A percentile compares a stretch with the other conserved stretches of the same genome.
phyloP scores from a whole-genome alignment of 2,329 filamentous ascomycete species.

The Cladophialophora chaetospira region DNA sequence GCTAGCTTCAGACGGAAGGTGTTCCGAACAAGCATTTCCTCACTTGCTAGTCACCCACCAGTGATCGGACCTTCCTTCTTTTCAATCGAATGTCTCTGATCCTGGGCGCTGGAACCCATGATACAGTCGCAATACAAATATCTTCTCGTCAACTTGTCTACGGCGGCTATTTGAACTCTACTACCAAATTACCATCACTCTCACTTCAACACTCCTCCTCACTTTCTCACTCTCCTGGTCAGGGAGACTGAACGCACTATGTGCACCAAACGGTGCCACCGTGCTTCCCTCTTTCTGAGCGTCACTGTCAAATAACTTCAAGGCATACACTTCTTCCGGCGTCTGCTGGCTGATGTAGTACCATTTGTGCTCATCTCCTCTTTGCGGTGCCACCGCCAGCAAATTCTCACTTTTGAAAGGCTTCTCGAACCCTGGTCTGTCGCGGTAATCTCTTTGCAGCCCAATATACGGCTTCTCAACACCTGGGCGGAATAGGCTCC shows the following conservation, averaged over 20 bases:
- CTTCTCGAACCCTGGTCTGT: conserved; percentile 13
- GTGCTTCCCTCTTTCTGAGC: not conserved
- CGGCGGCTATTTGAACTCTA: too few relatives aligned
- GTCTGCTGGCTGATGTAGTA: conserved; percentile 16
- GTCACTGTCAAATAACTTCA: conserved; percentile 23
- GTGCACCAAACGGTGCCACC: conserved; percentile 11
- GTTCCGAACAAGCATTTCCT: not conserved
- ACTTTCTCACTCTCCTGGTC: conserved; percentile 1
- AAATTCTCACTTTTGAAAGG: conserved; percentile 14
- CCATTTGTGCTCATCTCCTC: conserved; percentile 1
- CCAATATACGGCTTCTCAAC: conserved; percentile 7
- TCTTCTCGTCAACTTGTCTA: too few relatives aligned
- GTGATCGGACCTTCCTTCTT: too few relatives aligned
- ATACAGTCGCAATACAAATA: too few relatives aligned
- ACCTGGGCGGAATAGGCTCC: not conserved
- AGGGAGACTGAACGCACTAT: conserved; percentile 14
- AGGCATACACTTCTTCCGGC: conserved; percentile 15
- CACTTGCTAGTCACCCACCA: too few relatives aligned
- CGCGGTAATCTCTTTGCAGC: conserved; percentile 2
- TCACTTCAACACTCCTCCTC: conserved; percentile 12
- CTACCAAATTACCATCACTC: conserved; percentile 19
- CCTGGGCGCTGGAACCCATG: too few relatives aligned
- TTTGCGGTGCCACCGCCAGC: conserved; percentile 7
- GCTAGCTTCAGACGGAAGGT: not conserved
- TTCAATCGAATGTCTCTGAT: too few relatives aligned